Evolutionary conservation across 2,329 filamentous ascomycete genomes (phyloP).

Genomic region (Ascochyta viciae-villosae): DNA sequence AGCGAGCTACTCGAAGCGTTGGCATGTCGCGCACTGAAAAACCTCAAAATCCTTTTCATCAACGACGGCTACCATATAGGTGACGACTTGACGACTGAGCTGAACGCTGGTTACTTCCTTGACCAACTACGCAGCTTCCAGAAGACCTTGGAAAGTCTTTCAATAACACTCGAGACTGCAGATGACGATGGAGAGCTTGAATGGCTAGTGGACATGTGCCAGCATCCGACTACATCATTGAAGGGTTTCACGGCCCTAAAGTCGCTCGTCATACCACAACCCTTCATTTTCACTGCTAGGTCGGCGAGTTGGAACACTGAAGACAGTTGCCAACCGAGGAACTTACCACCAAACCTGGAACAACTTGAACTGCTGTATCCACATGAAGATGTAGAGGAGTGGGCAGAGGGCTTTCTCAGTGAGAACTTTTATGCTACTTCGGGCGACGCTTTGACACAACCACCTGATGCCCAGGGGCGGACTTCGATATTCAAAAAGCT

Average conservation of each 20-base stretch:
- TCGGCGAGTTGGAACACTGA: background rate
- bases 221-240: constrained; percentile 16
- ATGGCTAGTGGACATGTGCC: constrained; percentile 22
- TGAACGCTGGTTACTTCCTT: constrained; percentile 24
- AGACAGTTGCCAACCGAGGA: background rate
- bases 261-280: constrained; percentile 22
- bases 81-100: constrained; percentile 19
- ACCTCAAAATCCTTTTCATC: constrained; percentile 24
- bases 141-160: constrained; percentile 17
- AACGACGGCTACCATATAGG: constrained; percentile 26
- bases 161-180: constrained; percentile 20
- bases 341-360: constrained; percentile 25
- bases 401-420: constrained; percentile 12
- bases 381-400: constrained; percentile 13
- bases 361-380: constrained; percentile 26
- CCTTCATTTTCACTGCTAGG: constrained; percentile 19
- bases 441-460: too few relatives aligned
- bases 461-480: background rate
- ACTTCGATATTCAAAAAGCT: constrained; percentile 12
- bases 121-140: constrained; percentile 22
- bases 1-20: constrained; percentile 29
- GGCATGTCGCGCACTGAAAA: constrained; percentile 20
- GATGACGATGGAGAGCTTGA: constrained; percentile 23
- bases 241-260: constrained; percentile 18
- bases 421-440: background rate